Evolutionary conservation across 2,329 filamentous ascomycete genomes (phyloP).

Genomic region (Orbilia brochopaga): DNA sequence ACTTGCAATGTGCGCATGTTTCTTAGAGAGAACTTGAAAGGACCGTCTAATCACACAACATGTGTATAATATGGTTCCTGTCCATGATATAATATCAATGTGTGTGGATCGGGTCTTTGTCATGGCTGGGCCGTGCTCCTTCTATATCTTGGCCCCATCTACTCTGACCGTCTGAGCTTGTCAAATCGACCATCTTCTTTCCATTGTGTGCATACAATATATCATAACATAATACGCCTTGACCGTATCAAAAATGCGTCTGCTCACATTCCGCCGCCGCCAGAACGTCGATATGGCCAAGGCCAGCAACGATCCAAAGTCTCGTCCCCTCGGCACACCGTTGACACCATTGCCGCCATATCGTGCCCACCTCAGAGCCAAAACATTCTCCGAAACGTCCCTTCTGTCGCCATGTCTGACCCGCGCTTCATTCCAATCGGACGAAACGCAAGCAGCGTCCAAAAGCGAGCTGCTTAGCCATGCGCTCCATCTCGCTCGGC

Average conservation of each 20-base stretch:
- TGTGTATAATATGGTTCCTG: too few relatives aligned
- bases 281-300: not conserved
- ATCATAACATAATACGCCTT: not conserved
- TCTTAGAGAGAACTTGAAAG: too few relatives aligned
- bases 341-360: not conserved
- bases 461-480: slow-evolving; percentile 29
- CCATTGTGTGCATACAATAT: too few relatives aligned
- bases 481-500: slow-evolving; percentile 35
- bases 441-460: slow-evolving; percentile 3
- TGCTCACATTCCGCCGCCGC: not conserved
- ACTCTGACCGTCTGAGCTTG: too few relatives aligned
- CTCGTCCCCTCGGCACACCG: not conserved
- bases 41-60: too few relatives aligned
- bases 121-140: too few relatives aligned
- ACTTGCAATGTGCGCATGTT: too few relatives aligned
- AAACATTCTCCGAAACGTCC: slow-evolving; percentile 9
- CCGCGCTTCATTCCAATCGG: slow-evolving; percentile 12
- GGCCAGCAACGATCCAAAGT: not conserved
- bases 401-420: slow-evolving; percentile 7
- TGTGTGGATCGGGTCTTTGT: too few relatives aligned
- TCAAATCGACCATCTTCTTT: too few relatives aligned
- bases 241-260: not conserved
- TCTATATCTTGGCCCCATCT: too few relatives aligned
- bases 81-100: too few relatives aligned
- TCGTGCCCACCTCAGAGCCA: not conserved